These are phyloP conservation scores for Ziziphus jujuba DNA, from an alignment of 306 rosid species.

Conservation along the genomic window DNA sequence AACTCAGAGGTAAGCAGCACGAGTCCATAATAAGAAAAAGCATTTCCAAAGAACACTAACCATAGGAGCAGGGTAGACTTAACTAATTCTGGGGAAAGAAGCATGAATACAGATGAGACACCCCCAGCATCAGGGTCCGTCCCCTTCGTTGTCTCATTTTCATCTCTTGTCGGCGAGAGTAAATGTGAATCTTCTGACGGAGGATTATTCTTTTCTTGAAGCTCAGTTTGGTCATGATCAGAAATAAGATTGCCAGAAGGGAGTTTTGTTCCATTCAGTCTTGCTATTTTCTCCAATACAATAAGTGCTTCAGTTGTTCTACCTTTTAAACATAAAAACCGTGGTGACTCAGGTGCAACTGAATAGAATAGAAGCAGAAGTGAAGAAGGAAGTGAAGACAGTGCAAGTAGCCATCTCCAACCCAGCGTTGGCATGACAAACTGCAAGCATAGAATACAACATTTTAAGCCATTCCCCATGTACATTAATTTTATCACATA, in stretches of 20 bases:
- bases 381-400: conserved; percentile 79
- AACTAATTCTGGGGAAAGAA: conserved; percentile 72
- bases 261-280: conserved; percentile 65
- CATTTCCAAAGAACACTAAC: conserved; percentile 91
- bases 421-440: conserved; percentile 88
- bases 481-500: neutral
- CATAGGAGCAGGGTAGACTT: conserved; percentile 86
- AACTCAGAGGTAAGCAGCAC: conserved; percentile 90
- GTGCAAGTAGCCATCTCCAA: conserved; percentile 96
- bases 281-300: conserved; percentile 85
- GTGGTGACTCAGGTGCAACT: conserved; percentile 84
- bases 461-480: conserved; percentile 3
- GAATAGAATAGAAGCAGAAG: conserved; percentile 83
- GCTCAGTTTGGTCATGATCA: conserved; percentile 54
- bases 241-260: conserved; percentile 79
- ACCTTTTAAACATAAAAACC: conserved; percentile 77
- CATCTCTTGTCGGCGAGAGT: conserved; percentile 47
- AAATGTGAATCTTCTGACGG: conserved; percentile 52
- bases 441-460: conserved; percentile 47
- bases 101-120: conserved; percentile 57
- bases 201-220: conserved; percentile 38
- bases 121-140: conserved; percentile 40
- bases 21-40: conserved; percentile 94
- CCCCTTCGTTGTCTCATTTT: conserved; percentile 34
- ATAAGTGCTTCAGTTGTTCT: conserved; percentile 64